Evolutionary conservation across 176 grass and related monocot genomes (phyloP).

Genomic region (Musa schizocarpa): DNA sequence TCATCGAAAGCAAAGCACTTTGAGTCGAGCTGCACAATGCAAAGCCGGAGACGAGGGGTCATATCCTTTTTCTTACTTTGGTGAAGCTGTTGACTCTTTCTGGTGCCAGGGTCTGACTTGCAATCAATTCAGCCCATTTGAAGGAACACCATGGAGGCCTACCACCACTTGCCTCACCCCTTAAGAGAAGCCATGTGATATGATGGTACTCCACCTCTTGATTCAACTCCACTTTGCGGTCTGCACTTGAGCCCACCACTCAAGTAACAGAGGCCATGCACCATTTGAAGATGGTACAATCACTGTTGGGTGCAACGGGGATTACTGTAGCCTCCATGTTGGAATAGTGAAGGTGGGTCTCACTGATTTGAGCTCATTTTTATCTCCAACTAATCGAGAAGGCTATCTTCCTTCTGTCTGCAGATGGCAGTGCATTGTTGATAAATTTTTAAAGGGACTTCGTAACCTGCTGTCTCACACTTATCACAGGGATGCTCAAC

Average conservation of each 20-base stretch:
- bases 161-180: neutral
- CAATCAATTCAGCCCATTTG: neutral
- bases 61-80: neutral
- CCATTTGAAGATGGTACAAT: neutral
- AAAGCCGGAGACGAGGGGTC: neutral
- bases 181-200: slow-evolving; percentile 1
- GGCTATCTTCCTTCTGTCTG: neutral
- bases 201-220: slow-evolving; percentile 2
- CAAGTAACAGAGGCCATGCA: neutral
- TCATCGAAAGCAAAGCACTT: neutral
- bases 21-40: neutral
- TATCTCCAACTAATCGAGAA: neutral
- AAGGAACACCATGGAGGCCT: neutral
- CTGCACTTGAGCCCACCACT: neutral
- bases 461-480: no score
- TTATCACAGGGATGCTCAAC: no score
- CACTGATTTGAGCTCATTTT: neutral
- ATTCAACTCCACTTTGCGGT: neutral
- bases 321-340: neutral
- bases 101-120: neutral
- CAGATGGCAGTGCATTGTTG: no score
- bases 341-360: neutral
- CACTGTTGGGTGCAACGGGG: neutral
- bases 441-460: no score
- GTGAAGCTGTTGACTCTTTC: neutral